A percentile compares a stretch with the other conserved stretches of the same genome.
Evolutionary conservation across 176 grass and related monocot genomes (phyloP).

Genomic region (Otatea glauca): DNA sequence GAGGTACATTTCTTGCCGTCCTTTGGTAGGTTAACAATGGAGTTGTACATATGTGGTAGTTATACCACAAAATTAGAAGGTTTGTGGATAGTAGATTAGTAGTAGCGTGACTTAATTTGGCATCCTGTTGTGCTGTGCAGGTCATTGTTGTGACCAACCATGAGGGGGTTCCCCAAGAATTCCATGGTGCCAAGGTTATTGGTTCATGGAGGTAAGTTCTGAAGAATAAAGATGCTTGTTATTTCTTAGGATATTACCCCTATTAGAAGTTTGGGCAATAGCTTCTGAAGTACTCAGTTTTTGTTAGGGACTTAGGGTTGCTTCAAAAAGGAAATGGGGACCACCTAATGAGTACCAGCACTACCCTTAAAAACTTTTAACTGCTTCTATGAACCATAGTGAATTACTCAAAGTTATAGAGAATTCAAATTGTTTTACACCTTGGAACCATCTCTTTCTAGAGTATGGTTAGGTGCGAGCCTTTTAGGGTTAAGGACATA

Average conservation of each 20-base stretch:
- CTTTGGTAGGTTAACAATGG: background rate
- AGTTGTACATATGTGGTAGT: background rate
- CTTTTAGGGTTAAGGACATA: background rate
- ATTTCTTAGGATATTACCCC: background rate
- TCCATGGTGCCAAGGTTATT: conserved; percentile 86
- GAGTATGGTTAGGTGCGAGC: background rate
- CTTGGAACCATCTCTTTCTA: background rate
- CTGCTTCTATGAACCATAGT: background rate
- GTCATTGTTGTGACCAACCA: conserved; percentile 96
- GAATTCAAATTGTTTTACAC: background rate
- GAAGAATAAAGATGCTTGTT: background rate
- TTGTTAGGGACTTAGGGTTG: background rate
- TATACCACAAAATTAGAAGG: background rate
- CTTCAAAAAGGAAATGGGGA: background rate
- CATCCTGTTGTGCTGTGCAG: conserved; percentile 33
- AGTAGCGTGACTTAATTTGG: background rate
- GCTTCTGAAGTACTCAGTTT: background rate
- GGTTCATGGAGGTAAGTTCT: conserved; percentile 89
- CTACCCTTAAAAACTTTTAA: background rate
- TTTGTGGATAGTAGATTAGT: background rate
- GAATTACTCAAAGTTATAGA: background rate
- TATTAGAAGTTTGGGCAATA: background rate
- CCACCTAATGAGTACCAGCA: background rate
- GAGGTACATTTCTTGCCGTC: conserved; percentile 24
- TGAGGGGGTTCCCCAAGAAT: conserved; percentile 84